A percentile compares a stretch with the other conserved stretches of the same genome.
These are phyloP conservation scores for Rhodotorula kratochvilovae DNA, from an alignment of 768 basidiomycete genomes.

Conservation along the genomic window DNA sequence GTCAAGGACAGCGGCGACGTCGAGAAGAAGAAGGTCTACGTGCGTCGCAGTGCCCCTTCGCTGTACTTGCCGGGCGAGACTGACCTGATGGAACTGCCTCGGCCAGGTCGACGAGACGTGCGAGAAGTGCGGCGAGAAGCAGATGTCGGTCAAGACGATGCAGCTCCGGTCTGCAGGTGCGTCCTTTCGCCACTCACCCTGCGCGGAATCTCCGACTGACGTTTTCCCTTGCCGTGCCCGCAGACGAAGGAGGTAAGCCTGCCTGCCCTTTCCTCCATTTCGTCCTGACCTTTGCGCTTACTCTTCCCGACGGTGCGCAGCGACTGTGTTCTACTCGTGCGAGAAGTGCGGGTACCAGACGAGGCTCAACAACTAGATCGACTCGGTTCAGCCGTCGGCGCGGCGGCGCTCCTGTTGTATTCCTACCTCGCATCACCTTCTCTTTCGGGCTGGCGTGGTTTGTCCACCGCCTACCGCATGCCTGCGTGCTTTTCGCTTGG, in stretches of 20 bases:
- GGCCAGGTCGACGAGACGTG: conserved; percentile 80
- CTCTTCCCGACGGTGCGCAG: not conserved
- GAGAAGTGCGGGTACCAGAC: conserved; percentile 46
- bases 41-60: not conserved
- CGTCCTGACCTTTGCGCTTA: not conserved
- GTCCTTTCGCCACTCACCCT: not conserved
- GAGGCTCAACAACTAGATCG: conserved; percentile 47
- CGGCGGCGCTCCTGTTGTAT: not conserved
- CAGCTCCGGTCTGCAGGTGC: conserved; percentile 35
- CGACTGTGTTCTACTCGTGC: conserved; percentile 41
- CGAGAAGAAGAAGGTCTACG: conserved; percentile 44
- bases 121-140: conserved; percentile 50
- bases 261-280: not conserved
- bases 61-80: not conserved
- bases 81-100: not conserved
- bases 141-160: conserved; percentile 39
- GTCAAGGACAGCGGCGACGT: conserved; percentile 58
- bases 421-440: not conserved
- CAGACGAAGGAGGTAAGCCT: conserved; percentile 37
- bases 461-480: too few relatives aligned
- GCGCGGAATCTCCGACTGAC: not conserved
- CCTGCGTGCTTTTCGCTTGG: too few relatives aligned
- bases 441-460: too few relatives aligned
- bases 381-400: not conserved
- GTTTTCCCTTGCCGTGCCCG: not conserved